These are phyloP conservation scores for Malus orientalis DNA, from an alignment of 306 rosid species.

Conservation along the genomic window DNA sequence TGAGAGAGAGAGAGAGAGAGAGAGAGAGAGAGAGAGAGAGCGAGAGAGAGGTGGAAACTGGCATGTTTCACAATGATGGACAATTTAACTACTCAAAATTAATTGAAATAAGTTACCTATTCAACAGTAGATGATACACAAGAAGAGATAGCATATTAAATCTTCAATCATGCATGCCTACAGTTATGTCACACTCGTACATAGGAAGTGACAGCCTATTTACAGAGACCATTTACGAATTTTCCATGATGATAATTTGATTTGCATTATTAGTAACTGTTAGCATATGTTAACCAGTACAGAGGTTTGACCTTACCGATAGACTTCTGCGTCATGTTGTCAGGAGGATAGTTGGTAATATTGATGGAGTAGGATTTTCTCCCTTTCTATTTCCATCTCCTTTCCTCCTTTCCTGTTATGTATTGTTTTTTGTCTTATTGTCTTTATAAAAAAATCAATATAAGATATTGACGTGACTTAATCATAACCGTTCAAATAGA, in stretches of 20 bases:
- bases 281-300: background rate
- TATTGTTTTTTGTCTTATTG: too few relatives aligned
- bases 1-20: background rate
- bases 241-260: background rate
- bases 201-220: background rate
- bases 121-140: background rate
- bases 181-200: background rate
- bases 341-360: background rate
- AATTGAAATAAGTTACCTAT: background rate
- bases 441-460: too few relatives aligned
- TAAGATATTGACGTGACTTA: too few relatives aligned
- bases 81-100: background rate
- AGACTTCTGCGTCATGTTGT: constrained; percentile 42
- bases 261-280: background rate
- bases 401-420: too few relatives aligned
- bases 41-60: background rate
- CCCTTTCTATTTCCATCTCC: too few relatives aligned
- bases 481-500: too few relatives aligned
- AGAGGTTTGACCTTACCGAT: constrained; percentile 40
- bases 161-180: background rate
- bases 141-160: background rate
- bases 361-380: too few relatives aligned
- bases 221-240: background rate
- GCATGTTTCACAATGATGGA: background rate
- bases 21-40: too few relatives aligned